Evolutionary conservation across 2,329 filamentous ascomycete species (phyloP).

Genomic region (Orbilia oligospora): DNA sequence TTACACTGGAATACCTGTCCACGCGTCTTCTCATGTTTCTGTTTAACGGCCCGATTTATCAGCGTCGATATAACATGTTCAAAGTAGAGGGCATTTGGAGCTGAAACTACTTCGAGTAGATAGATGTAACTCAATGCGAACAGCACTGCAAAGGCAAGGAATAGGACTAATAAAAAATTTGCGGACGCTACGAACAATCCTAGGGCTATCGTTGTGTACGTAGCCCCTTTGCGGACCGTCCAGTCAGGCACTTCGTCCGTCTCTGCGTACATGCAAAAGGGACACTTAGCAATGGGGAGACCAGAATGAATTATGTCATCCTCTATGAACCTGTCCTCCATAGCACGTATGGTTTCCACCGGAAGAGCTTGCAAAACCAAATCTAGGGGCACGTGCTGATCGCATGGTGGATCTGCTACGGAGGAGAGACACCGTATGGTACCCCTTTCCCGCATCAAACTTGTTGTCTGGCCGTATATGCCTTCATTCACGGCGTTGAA

Average conservation of each 20-base stretch:
- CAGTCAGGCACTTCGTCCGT: slow-evolving; percentile 81
- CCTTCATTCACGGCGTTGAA: slow-evolving; percentile 86
- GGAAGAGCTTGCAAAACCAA: slow-evolving; percentile 81
- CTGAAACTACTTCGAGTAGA: slow-evolving; percentile 38
- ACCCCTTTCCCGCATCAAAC: slow-evolving; percentile 79
- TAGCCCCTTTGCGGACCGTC: slow-evolving; percentile 69
- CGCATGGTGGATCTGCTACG: slow-evolving; percentile 76
- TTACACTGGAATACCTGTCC: slow-evolving; percentile 84
- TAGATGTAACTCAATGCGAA: slow-evolving; percentile 50
- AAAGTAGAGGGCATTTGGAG: slow-evolving; percentile 35
- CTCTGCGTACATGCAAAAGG: slow-evolving; percentile 93
- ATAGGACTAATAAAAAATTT: slow-evolving; percentile 33
- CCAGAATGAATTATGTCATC: slow-evolving; percentile 81
- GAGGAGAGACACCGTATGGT: slow-evolving; percentile 88
- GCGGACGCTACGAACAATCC: slow-evolving; percentile 68
- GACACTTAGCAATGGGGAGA: slow-evolving; percentile 84
- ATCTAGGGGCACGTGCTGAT: slow-evolving; percentile 78
- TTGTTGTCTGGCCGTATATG: slow-evolving; percentile 94
- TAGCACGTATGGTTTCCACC: slow-evolving; percentile 79
- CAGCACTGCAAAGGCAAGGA: slow-evolving; percentile 2
- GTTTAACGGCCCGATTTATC: slow-evolving; percentile 65
- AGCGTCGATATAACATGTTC: slow-evolving; percentile 26
- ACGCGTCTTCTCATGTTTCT: slow-evolving; percentile 77
- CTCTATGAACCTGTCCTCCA: slow-evolving; percentile 84
- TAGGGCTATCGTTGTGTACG: slow-evolving; percentile 73